These are phyloP conservation scores for Paecilomyces formosus DNA, from an alignment of 2,329 filamentous ascomycete genomes.

Conservation along the genomic window DNA sequence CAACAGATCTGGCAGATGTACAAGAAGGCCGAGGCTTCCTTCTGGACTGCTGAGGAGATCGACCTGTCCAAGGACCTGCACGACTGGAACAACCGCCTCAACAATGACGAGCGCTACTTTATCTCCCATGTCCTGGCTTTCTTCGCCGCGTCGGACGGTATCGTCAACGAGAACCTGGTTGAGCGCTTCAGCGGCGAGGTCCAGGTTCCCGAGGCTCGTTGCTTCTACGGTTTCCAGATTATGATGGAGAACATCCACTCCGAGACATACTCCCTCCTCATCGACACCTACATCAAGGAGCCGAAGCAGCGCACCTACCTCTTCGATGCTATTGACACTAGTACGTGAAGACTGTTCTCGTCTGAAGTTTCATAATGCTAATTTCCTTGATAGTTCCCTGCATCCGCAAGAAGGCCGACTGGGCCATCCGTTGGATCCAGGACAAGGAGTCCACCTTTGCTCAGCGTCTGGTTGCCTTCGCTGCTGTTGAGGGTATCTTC, in stretches of 20 bases:
- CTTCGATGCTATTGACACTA: slow-evolving; percentile 98
- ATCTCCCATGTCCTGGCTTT: slow-evolving; percentile 97
- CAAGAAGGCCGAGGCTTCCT: slow-evolving; percentile 98
- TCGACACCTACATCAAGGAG: slow-evolving; percentile 99
- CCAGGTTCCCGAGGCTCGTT: slow-evolving; percentile 93
- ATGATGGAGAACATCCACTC: slow-evolving; percentile 99
- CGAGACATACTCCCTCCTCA: slow-evolving; percentile 97
- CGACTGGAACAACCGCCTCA: slow-evolving; percentile 98
- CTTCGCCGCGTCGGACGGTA: slow-evolving; percentile 97
- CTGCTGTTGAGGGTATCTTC: slow-evolving; percentile 98
- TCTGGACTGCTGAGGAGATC: slow-evolving; percentile 99
- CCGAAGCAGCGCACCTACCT: slow-evolving; percentile 86
- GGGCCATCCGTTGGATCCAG: slow-evolving; percentile 90
- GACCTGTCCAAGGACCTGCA: slow-evolving; percentile 97
- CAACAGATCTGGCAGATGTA: slow-evolving; percentile 99
- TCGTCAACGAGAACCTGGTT: slow-evolving; percentile 98
- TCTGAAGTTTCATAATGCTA: slow-evolving; percentile 13
- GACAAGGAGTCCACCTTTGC: slow-evolving; percentile 93
- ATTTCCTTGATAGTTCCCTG: slow-evolving; percentile 61
- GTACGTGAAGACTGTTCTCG: slow-evolving; percentile 43
- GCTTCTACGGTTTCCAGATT: slow-evolving; percentile 99
- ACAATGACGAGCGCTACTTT: slow-evolving; percentile 96
- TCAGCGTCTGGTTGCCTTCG: slow-evolving; percentile 91
- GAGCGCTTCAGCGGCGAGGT: slow-evolving; percentile 97
- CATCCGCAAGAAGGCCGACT: slow-evolving; percentile 98